phyloP scores from a whole-genome alignment of 345 rosid genomes.

The Ricinus communis region DNA sequence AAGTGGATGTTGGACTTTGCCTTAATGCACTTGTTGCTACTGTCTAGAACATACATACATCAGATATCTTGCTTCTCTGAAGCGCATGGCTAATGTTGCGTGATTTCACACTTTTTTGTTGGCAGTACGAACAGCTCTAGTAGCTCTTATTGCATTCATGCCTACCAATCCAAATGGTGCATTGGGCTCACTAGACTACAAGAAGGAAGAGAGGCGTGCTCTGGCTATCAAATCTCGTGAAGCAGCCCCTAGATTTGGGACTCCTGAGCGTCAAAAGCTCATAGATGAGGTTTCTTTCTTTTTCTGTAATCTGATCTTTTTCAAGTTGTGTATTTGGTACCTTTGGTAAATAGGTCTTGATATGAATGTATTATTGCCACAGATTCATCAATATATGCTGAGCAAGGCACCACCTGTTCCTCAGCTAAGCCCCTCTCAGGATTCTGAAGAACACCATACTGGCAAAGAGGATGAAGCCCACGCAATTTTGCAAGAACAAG shows the following conservation, averaged over 20 bases:
- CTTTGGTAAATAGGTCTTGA: background rate
- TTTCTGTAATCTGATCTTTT: background rate
- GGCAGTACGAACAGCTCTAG: conserved; percentile 91
- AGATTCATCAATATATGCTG: conserved; percentile 89
- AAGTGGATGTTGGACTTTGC: background rate
- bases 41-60: background rate
- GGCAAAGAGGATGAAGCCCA: conserved; percentile 25
- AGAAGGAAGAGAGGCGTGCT: conserved; percentile 78
- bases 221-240: conserved; percentile 90
- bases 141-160: conserved; percentile 95
- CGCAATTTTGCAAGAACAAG: conserved; percentile 18
- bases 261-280: conserved; percentile 77
- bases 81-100: conserved; percentile 13
- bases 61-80: background rate
- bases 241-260: conserved; percentile 71
- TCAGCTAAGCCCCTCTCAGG: conserved; percentile 31
- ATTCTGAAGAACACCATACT: conserved; percentile 25
- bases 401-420: conserved; percentile 77
- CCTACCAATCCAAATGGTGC: conserved; percentile 95
- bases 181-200: conserved; percentile 87
- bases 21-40: background rate
- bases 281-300: conserved; percentile 66
- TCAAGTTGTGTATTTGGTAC: background rate
- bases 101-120: conserved; percentile 19
- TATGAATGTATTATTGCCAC: conserved; percentile 21